phyloP scores from a whole-genome alignment of 306 rosid species.

The Medicago lupulina region DNA sequence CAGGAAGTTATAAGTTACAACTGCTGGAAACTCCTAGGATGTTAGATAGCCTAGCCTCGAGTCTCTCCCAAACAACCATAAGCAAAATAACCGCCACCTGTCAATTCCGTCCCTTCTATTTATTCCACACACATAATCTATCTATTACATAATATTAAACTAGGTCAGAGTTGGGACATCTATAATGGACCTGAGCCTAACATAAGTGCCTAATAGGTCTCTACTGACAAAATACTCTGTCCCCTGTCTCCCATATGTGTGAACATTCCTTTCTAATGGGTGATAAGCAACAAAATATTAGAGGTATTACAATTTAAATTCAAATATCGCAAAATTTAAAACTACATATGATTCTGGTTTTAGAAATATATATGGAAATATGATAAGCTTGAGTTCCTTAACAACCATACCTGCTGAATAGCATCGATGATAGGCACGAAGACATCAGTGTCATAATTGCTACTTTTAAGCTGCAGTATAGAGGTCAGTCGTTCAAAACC shows the following conservation, averaged over 20 bases:
- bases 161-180: no score
- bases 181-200: not conserved
- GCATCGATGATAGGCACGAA: constrained; percentile 91
- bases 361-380: constrained; percentile 1
- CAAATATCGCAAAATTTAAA: constrained; percentile 17
- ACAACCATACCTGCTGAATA: constrained; percentile 76
- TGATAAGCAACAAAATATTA: not conserved
- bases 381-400: constrained; percentile 54
- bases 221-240: not conserved
- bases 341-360: not conserved
- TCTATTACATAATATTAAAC: no score
- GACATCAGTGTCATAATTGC: constrained; percentile 95
- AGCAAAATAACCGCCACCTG: no score
- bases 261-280: constrained; percentile 8
- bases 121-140: no score
- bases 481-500: constrained; percentile 96
- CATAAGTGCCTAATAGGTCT: not conserved
- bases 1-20: no score
- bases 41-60: no score
- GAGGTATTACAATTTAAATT: constrained; percentile 23
- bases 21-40: no score
- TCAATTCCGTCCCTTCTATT: no score
- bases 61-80: no score
- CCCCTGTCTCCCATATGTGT: constrained; percentile 7
- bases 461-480: constrained; percentile 80